phyloP scores from a whole-genome alignment of 768 basidiomycete genomes.

The Russula compacta region DNA sequence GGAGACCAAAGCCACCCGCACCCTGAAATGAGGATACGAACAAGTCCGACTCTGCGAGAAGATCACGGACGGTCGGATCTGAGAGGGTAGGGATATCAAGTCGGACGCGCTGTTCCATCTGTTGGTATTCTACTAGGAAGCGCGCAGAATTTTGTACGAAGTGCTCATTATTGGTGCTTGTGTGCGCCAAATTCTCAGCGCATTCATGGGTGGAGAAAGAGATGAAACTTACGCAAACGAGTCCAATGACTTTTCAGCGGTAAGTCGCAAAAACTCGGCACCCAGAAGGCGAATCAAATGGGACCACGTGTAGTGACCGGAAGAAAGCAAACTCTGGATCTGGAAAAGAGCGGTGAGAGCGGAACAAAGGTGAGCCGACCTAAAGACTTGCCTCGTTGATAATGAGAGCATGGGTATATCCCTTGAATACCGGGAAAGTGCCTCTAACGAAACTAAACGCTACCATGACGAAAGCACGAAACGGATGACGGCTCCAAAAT shows the following conservation, averaged over 20 bases:
- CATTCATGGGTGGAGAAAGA: not conserved
- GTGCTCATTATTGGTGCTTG: slow-evolving; percentile 59
- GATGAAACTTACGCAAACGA: slow-evolving; percentile 54
- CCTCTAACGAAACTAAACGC: slow-evolving; percentile 62
- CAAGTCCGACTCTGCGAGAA: slow-evolving; percentile 79
- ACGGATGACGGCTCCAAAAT: slow-evolving; percentile 51
- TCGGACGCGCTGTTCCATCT: slow-evolving; percentile 66
- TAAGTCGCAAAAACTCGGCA: slow-evolving; percentile 55
- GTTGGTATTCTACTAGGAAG: slow-evolving; percentile 68
- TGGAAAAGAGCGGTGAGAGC: slow-evolving; percentile 25
- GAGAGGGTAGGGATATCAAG: slow-evolving; percentile 73
- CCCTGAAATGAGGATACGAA: slow-evolving; percentile 78
- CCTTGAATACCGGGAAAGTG: slow-evolving; percentile 71
- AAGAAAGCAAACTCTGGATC: slow-evolving; percentile 62
- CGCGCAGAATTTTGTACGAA: slow-evolving; percentile 65
- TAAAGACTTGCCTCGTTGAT: slow-evolving; percentile 61
- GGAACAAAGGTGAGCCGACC: not conserved
- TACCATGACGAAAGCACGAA: slow-evolving; percentile 64
- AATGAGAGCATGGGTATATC: slow-evolving; percentile 79
- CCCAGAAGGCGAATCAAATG: slow-evolving; percentile 49
- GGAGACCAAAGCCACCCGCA: slow-evolving; percentile 61
- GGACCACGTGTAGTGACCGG: slow-evolving; percentile 63
- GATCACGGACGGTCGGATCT: slow-evolving; percentile 63
- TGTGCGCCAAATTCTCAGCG: slow-evolving; percentile 16
- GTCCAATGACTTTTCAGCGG: slow-evolving; percentile 57